Conservation (phyloP, 352 stramenopile species). For the Aphanomyces invadans region DNA sequence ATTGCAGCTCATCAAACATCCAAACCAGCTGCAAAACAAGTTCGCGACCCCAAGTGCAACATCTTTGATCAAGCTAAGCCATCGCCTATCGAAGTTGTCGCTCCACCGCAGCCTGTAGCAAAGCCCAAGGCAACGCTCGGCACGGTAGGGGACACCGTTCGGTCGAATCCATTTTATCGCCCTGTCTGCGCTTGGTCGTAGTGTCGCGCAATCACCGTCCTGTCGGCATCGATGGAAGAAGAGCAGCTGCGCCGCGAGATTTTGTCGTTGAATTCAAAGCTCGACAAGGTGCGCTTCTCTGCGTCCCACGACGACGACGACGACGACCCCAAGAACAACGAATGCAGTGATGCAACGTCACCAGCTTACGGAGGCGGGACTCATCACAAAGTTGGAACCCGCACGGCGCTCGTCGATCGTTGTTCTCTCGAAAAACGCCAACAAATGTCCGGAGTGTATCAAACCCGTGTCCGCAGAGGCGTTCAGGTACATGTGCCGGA, state of each 20-base stretch:
- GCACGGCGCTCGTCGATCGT: neutral
- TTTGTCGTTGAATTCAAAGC: slow-evolving; percentile 2
- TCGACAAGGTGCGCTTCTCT: neutral
- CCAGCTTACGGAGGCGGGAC: slow-evolving; percentile 1
- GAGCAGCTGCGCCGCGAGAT: slow-evolving; percentile 1
- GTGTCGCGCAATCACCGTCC: too few relatives aligned
- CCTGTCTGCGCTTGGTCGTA: too few relatives aligned
- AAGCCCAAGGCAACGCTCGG: neutral
- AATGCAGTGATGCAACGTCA: neutral
- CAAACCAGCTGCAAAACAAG: neutral
- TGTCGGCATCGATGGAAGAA: slow-evolving; percentile 3
- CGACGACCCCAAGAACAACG: neutral
- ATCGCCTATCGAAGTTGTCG: too few relatives aligned
- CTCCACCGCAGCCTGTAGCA: neutral
- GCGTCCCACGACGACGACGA: neutral
- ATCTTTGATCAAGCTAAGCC: neutral
- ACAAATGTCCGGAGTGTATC: neutral
- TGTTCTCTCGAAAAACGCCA: slow-evolving; percentile 13
- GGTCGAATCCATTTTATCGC: too few relatives aligned
- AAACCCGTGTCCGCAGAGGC: slow-evolving; percentile 6
- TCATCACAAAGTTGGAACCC: neutral
- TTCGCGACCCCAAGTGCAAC: neutral
- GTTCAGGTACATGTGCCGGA: neutral
- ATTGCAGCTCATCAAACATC: neutral
- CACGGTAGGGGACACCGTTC: too few relatives aligned